Evolutionary conservation across 2,329 filamentous ascomycete genomes (phyloP), one percentile per base, ranked within the genome.

Genomic region (Colletotrichum zoysiae): DNA sequence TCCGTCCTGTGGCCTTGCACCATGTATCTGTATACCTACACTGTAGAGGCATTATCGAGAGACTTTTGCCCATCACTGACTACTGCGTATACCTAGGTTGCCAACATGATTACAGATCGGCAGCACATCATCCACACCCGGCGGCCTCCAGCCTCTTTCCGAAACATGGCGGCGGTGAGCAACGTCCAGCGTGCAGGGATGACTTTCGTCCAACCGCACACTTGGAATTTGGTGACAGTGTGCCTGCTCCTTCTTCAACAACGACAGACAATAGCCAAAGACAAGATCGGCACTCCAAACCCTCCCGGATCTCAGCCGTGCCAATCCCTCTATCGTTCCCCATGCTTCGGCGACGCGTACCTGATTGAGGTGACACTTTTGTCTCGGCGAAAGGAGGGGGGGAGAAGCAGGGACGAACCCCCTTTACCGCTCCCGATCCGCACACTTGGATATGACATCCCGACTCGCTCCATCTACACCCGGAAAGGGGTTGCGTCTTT

Each of bases 161-260:
- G 46, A 46, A 70, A 66, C 67, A 55, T 9, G 44, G n/a, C 33
- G 40, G 67, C 67, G 67, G 62, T 70, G 67, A 70, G 55, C 33
- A 70, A 44, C 55, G 53, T 38, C 55, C 67, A n/a, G 44, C 44
- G 26, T 38, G 46, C 67, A 58, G 60, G 51, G 44, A 38, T 40
- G 33, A 23, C 20, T 51, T 51, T 62, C 65, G 26, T 30, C 59
- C 30, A 40, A 64, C 51, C 60, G 30, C 50, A 68, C 53, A 53
- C 23, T 53, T 58, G 14, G 60, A 51, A 56, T 44, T 14, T n/a
- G 18, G 44, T 26, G 55, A 56, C 44, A 38, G 33, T 40, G 46
- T 56, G 46, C 38, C 67, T 56, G 46, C 38, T 61, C 33, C 55
- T 69, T 69, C 66, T 59, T 70, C 67, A 67, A 59, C 48, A 51